Evolutionary conservation across 2,329 filamentous ascomycete genomes (phyloP).

Genomic region (Sclerotiophoma versabilis): DNA sequence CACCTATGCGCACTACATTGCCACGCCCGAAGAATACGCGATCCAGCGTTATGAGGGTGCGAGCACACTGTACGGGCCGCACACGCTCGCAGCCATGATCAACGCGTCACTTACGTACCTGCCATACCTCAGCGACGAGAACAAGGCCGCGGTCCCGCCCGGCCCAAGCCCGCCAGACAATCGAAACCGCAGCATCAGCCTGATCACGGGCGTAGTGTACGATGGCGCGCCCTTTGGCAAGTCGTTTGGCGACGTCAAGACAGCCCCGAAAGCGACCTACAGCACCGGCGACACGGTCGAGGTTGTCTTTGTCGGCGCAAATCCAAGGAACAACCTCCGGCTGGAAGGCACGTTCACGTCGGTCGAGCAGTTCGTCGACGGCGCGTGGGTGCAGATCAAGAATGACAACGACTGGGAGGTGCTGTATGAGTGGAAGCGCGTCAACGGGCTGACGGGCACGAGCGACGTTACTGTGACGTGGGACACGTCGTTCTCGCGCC

Average conservation of each 20-base stretch:
- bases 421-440: constrained; percentile 80
- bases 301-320: constrained; percentile 81
- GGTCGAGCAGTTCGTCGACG: constrained; percentile 67
- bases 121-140: constrained; percentile 64
- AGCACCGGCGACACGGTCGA: constrained; percentile 66
- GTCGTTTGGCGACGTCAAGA: constrained; percentile 72
- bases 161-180: constrained; percentile 80
- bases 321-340: constrained; percentile 86
- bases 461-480: constrained; percentile 82
- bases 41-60: constrained; percentile 95
- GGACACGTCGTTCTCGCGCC: constrained; percentile 67
- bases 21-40: constrained; percentile 80
- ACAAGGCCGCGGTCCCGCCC: constrained; percentile 41
- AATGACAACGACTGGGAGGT: constrained; percentile 85
- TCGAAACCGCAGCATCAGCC: constrained; percentile 74
- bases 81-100: constrained; percentile 86
- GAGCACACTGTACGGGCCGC: constrained; percentile 84
- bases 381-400: constrained; percentile 70
- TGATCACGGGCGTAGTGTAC: constrained; percentile 80
- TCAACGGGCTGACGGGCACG: constrained; percentile 71
- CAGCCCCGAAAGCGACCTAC: constrained; percentile 64
- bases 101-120: constrained; percentile 80
- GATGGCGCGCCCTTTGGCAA: constrained; percentile 73
- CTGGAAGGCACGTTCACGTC: constrained; percentile 79
- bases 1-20: constrained; percentile 83